Percentiles rank a stretch among this genome's conserved stretches.
Conservation (phyloP, 108 stramenopile genomes). For the Discostella pseudostelligera region DNA sequence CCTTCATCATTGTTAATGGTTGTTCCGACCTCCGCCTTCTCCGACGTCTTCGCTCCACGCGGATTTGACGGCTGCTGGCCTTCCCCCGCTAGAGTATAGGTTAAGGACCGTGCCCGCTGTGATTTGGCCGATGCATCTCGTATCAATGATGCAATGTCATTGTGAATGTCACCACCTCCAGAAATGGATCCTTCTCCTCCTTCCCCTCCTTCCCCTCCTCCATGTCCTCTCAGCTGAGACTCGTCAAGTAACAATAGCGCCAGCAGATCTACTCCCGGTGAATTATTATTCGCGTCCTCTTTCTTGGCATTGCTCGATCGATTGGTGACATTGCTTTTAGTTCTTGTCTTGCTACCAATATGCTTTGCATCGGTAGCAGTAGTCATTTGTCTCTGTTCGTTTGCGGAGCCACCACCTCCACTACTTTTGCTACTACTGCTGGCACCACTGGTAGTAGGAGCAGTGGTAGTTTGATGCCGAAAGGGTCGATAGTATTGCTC, state of each 20-base stretch:
- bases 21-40: not conserved
- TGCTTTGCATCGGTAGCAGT: constrained; percentile 4
- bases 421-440: constrained; percentile 4
- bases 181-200: not conserved
- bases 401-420: too few relatives aligned
- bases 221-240: not conserved
- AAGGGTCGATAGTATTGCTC: constrained; percentile 40
- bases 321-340: constrained; percentile 2
- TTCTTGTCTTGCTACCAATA: not conserved
- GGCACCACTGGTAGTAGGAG: not conserved
- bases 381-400: not conserved
- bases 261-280: constrained; percentile 36
- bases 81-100: constrained; percentile 28
- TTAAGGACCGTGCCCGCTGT: constrained; percentile 37
- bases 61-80: not conserved
- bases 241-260: constrained; percentile 25
- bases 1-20: not conserved
- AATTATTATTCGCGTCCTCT: not conserved
- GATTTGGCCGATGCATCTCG: constrained; percentile 35
- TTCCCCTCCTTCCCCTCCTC: not conserved
- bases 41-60: not conserved
- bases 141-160: constrained; percentile 26
- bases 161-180: not conserved
- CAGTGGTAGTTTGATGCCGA: constrained; percentile 14
- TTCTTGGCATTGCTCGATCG: not conserved